Percentiles rank a stretch among this genome's conserved stretches.
Conservation (phyloP, 2,329 filamentous ascomycete genomes). For the Colletotrichum paranaense region DNA sequence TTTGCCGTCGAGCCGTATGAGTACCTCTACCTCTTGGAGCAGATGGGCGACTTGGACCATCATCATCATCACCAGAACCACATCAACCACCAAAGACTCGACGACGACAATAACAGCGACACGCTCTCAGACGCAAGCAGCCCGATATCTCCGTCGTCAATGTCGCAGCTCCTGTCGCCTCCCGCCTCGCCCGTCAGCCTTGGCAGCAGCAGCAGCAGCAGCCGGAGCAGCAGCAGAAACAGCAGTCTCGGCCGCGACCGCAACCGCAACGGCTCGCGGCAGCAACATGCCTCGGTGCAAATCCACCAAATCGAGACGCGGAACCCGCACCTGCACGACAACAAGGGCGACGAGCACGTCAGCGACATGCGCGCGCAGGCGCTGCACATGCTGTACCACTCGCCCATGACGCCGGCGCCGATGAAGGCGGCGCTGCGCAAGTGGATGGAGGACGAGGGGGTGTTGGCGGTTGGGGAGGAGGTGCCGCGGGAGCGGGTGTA, state of each 20-base stretch:
- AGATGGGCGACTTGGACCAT: not conserved
- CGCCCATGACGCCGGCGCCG: not conserved
- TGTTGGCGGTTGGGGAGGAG: not conserved
- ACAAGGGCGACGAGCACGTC: slow-evolving; percentile 25
- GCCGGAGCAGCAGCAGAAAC: too few species aligned
- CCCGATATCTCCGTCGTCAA: too few species aligned
- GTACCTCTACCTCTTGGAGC: slow-evolving; percentile 6
- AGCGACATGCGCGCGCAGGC: slow-evolving; percentile 12
- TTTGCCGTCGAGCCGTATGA: slow-evolving; percentile 24
- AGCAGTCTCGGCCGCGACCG: not conserved
- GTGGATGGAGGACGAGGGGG: slow-evolving; percentile 4
- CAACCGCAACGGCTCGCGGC: not conserved
- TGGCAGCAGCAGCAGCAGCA: too few species aligned
- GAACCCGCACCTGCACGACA: slow-evolving; percentile 21
- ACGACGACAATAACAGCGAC: not conserved
- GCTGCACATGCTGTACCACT: slow-evolving; percentile 14
- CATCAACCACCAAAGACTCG: not conserved
- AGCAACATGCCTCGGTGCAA: not conserved
- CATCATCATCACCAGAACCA: not conserved
- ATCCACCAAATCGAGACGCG: slow-evolving; percentile 22
- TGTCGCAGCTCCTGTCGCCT: too few species aligned
- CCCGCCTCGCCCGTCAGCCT: too few species aligned
- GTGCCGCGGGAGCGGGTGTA: slow-evolving; percentile 14
- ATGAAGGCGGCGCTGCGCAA: slow-evolving; percentile 12
- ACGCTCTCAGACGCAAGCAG: not conserved